phyloP scores from a whole-genome alignment of 1,139 yeast genomes.

The Saccharomyces hybrid region DNA sequence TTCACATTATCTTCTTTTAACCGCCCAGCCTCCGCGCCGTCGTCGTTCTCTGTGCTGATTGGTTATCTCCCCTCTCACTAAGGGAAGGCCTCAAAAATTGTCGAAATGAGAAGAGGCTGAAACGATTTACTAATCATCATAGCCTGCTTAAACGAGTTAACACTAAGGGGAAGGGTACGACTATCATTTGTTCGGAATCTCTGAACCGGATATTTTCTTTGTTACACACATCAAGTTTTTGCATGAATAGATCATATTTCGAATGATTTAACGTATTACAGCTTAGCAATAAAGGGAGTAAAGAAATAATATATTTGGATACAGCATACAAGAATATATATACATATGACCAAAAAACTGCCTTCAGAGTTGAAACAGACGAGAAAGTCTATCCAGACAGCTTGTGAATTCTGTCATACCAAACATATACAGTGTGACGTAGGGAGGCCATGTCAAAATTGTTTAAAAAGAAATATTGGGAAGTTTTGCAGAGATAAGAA shows the following conservation, averaged over 20 bases:
- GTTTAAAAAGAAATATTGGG: slow-evolving; percentile 52
- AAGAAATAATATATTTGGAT: background rate
- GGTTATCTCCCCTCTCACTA: background rate
- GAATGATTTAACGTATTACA: background rate
- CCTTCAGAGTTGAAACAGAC: slow-evolving; percentile 44
- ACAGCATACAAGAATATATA: background rate
- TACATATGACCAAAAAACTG: slow-evolving; percentile 58
- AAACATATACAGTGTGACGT: slow-evolving; percentile 63
- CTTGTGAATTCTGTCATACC: slow-evolving; percentile 62
- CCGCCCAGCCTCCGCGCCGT: slow-evolving; percentile 1
- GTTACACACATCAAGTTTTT: background rate
- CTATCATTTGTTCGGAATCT: background rate
- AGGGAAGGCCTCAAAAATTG: background rate
- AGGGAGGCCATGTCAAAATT: slow-evolving; percentile 59
- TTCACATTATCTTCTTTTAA: background rate
- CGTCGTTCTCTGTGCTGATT: background rate
- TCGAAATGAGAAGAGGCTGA: background rate
- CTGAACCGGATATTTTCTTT: background rate
- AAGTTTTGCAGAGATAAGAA: slow-evolving; percentile 51
- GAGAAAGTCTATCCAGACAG: slow-evolving; percentile 57
- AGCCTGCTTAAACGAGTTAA: background rate
- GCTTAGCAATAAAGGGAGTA: background rate
- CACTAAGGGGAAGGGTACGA: background rate
- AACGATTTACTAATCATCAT: background rate
- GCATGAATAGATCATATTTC: background rate